Evolutionary conservation across 805 yeast genomes (phyloP).

Genomic region (Nakazawaea peltata): DNA sequence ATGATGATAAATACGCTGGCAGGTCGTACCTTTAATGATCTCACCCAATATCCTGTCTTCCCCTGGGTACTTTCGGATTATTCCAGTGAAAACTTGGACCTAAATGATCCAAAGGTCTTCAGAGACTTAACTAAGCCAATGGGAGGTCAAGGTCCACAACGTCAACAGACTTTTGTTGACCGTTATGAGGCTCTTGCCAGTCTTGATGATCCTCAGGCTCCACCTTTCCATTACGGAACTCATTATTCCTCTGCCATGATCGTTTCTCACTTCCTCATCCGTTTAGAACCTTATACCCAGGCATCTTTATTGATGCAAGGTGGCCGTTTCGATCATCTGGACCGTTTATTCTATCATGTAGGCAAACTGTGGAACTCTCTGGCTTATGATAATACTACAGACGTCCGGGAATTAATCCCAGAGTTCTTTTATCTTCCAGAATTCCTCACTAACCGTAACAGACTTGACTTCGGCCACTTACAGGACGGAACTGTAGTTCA

Average conservation of each 20-base stretch:
- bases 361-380: constrained; percentile 80
- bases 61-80: constrained; percentile 91
- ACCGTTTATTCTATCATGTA: constrained; percentile 66
- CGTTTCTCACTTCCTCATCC: constrained; percentile 70
- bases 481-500: constrained; percentile 52
- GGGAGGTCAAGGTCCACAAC: constrained; percentile 71
- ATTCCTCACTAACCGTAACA: constrained; percentile 56
- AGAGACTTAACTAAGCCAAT: constrained; percentile 81
- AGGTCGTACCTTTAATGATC: constrained; percentile 81
- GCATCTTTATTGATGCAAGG: constrained; percentile 77
- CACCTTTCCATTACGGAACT: constrained; percentile 88
- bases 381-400: constrained; percentile 72
- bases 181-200: constrained; percentile 65
- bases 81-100: constrained; percentile 59
- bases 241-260: constrained; percentile 94
- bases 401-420: constrained; percentile 81
- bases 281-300: constrained; percentile 75
- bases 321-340: constrained; percentile 85
- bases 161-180: constrained; percentile 60
- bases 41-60: constrained; percentile 86
- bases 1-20: constrained; percentile 78
- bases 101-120: constrained; percentile 50
- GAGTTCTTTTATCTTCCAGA: constrained; percentile 83
- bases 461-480: constrained; percentile 60
- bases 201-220: constrained; percentile 48